These are phyloP conservation scores for Begonia masoniana DNA, from an alignment of 306 rosid genomes.

Conservation along the genomic window DNA sequence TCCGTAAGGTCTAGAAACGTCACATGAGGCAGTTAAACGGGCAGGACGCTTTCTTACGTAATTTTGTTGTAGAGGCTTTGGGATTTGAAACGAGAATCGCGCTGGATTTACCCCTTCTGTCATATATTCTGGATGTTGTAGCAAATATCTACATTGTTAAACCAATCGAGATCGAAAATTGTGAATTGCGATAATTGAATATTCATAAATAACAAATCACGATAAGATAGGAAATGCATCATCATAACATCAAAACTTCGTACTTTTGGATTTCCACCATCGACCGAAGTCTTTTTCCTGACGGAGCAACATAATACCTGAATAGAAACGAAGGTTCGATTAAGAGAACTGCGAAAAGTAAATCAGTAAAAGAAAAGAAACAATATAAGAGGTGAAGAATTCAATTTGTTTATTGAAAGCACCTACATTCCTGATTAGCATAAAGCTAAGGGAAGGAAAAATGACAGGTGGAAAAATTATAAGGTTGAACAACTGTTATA, in stretches of 20 bases:
- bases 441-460: too few species aligned
- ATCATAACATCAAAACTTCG: slow-evolving; percentile 7
- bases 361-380: too few species aligned
- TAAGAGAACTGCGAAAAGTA: background rate
- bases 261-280: slow-evolving; percentile 82
- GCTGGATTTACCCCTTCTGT: slow-evolving; percentile 42
- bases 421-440: too few species aligned
- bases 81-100: slow-evolving; percentile 68
- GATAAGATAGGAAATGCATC: too few species aligned
- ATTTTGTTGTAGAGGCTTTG: slow-evolving; percentile 74
- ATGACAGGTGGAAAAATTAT: too few species aligned
- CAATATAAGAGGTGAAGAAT: too few species aligned
- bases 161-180: slow-evolving; percentile 11
- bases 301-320: slow-evolving; percentile 80
- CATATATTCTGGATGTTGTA: slow-evolving; percentile 60
- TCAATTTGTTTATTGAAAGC: too few species aligned
- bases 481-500: too few species aligned
- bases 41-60: slow-evolving; percentile 80
- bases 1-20: slow-evolving; percentile 26
- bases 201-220: background rate
- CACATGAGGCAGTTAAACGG: slow-evolving; percentile 22
- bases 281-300: slow-evolving; percentile 87
- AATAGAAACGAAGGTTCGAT: slow-evolving; percentile 3
- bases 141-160: slow-evolving; percentile 40
- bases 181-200: slow-evolving; percentile 5